Conservation (phyloP, 2,329 filamentous ascomycete genomes). For the Fusarium falciforme region DNA sequence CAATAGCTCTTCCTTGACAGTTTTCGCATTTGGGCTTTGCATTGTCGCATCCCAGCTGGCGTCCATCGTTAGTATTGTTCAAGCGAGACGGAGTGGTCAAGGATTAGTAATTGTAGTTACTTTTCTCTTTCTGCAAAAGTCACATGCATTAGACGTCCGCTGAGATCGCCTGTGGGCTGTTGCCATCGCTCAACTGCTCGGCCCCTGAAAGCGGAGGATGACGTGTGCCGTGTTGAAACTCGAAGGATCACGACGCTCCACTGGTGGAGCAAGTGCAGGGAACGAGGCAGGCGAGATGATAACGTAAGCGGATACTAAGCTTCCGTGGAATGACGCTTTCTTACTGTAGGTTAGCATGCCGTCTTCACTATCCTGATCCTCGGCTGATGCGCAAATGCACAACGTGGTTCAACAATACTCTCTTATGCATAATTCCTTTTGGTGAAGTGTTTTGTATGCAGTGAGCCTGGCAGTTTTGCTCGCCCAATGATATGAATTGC, state of each 20-base stretch:
- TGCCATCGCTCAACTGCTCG: neutral
- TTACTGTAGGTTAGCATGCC: too few species aligned
- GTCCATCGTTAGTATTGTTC: neutral
- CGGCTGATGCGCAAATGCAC: too few species aligned
- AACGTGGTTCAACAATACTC: too few species aligned
- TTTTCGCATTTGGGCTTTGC: constrained; percentile 31
- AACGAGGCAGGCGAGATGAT: neutral
- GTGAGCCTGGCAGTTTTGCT: too few species aligned
- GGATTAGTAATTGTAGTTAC: neutral
- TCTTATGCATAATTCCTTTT: too few species aligned
- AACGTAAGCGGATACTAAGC: neutral
- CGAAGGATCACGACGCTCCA: neutral
- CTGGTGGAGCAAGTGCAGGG: neutral
- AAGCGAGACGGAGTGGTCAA: neutral
- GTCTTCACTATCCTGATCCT: too few species aligned
- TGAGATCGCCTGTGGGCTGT: neutral
- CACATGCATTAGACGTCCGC: constrained; percentile 24
- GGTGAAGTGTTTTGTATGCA: too few species aligned
- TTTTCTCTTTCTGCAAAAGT: constrained; percentile 39
- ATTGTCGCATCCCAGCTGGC: constrained; percentile 36
- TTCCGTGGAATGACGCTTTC: neutral
- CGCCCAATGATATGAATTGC: too few species aligned
- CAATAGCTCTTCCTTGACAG: constrained; percentile 7
- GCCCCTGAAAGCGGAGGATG: neutral
- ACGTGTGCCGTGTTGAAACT: neutral